Evolutionary conservation across 179 eudicot genomes (phyloP).

Genomic region (Gypsophila paniculata): DNA sequence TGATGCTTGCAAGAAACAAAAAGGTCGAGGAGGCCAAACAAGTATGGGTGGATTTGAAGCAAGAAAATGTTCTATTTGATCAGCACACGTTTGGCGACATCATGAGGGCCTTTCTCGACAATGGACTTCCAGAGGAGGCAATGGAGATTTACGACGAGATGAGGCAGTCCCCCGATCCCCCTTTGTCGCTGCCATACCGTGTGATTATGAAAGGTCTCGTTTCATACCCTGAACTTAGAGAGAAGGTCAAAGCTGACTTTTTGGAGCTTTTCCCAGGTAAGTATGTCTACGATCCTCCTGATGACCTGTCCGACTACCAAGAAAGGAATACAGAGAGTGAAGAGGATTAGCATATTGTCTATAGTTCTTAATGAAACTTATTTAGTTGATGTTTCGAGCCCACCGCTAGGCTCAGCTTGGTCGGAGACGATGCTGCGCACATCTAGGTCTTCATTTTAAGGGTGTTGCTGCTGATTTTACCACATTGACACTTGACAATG

Average conservation of each 20-base stretch:
- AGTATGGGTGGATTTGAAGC: constrained; percentile 72
- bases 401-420: neutral
- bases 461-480: neutral
- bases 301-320: constrained; percentile 64
- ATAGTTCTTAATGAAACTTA: too few species aligned
- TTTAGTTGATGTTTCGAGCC: neutral
- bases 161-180: constrained; percentile 80
- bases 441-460: neutral
- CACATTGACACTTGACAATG: too few species aligned
- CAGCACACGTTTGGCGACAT: constrained; percentile 97
- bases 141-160: constrained; percentile 83
- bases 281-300: constrained; percentile 74
- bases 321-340: constrained; percentile 46
- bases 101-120: constrained; percentile 69
- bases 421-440: neutral
- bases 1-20: constrained; percentile 88
- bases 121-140: constrained; percentile 62
- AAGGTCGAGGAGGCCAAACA: constrained; percentile 60
- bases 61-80: constrained; percentile 70
- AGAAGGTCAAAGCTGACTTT: constrained; percentile 79
- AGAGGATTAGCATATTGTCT: constrained; percentile 32
- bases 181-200: constrained; percentile 74
- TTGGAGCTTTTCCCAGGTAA: constrained; percentile 79
- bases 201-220: constrained; percentile 85
- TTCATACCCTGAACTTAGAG: constrained; percentile 83